Evolutionary conservation across 2,329 filamentous ascomycete genomes (phyloP).

Genomic region (Cercospora sojina): DNA sequence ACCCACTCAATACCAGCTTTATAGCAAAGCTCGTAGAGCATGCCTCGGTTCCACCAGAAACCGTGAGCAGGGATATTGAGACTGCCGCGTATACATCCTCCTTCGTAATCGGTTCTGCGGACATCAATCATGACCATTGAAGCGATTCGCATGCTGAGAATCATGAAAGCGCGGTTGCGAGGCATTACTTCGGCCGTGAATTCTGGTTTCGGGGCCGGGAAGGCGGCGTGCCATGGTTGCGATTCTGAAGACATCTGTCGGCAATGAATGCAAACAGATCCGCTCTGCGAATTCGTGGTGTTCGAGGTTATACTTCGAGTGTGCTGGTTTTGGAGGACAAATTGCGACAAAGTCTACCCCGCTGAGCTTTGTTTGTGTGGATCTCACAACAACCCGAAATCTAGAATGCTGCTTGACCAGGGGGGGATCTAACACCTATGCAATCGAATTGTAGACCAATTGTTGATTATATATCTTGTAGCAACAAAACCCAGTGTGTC

Average conservation of each 20-base stretch:
- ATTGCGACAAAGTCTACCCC: not conserved
- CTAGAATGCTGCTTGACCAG: no score
- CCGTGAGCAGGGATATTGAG: slow-evolving; percentile 51
- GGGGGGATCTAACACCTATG: no score
- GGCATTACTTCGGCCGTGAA: slow-evolving; percentile 42
- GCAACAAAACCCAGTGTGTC: no score
- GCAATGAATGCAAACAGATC: not conserved
- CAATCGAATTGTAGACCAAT: no score
- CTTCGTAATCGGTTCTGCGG: slow-evolving; percentile 50
- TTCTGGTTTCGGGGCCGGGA: slow-evolving; percentile 41
- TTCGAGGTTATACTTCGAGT: not conserved
- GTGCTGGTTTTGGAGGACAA: not conserved
- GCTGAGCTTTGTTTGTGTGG: not conserved
- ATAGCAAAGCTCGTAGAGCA: slow-evolving; percentile 47
- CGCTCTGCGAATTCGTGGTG: not conserved
- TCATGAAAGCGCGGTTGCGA: slow-evolving; percentile 39
- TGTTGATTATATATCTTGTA: no score
- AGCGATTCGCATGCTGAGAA: slow-evolving; percentile 40
- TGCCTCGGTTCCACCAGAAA: slow-evolving; percentile 48
- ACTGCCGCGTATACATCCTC: slow-evolving; percentile 47
- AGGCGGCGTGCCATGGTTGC: slow-evolving; percentile 44
- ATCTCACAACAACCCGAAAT: not conserved
- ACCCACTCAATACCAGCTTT: slow-evolving; percentile 48
- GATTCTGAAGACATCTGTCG: slow-evolving; percentile 26
- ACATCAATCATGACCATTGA: slow-evolving; percentile 47